These are phyloP conservation scores for Niveomyces coronatus DNA, from an alignment of 2,329 filamentous ascomycete species.

Conservation along the genomic window DNA sequence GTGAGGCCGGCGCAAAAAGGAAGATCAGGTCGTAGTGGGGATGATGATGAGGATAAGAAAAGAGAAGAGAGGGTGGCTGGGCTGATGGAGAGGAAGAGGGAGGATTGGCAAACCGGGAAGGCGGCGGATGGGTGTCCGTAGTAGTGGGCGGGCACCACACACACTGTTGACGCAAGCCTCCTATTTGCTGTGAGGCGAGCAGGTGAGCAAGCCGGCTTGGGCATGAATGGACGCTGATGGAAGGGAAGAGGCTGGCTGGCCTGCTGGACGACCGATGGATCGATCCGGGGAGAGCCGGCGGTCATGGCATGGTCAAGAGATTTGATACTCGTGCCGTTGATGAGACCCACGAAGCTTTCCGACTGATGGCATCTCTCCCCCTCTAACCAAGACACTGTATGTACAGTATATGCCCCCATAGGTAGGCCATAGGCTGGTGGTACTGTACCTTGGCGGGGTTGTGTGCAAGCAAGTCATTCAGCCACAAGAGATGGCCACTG, in stretches of 20 bases:
- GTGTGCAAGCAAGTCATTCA: no score
- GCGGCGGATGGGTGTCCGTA: constrained; percentile 16
- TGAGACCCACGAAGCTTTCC: no score
- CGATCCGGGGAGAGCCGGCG: no score
- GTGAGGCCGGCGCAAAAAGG: constrained; percentile 1
- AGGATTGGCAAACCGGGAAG: constrained; percentile 18
- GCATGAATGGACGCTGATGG: constrained; percentile 3
- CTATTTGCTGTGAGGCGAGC: constrained; percentile 7
- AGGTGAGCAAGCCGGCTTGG: neutral
- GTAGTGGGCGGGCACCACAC: constrained; percentile 9
- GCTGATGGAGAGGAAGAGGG: neutral
- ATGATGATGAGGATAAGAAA: neutral
- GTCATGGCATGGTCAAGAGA: no score
- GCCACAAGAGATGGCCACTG: no score
- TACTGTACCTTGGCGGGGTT: no score
- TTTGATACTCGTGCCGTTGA: no score
- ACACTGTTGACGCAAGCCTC: neutral
- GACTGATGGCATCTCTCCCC: no score
- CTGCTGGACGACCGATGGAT: no score
- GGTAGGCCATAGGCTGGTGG: no score
- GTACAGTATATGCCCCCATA: no score
- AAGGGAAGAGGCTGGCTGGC: neutral
- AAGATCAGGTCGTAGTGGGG: neutral
- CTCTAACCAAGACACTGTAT: no score
- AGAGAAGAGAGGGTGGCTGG: constrained; percentile 7